phyloP scores from a whole-genome alignment of 371 early-diverging fungal genomes.

The Mucor velutinosus region DNA sequence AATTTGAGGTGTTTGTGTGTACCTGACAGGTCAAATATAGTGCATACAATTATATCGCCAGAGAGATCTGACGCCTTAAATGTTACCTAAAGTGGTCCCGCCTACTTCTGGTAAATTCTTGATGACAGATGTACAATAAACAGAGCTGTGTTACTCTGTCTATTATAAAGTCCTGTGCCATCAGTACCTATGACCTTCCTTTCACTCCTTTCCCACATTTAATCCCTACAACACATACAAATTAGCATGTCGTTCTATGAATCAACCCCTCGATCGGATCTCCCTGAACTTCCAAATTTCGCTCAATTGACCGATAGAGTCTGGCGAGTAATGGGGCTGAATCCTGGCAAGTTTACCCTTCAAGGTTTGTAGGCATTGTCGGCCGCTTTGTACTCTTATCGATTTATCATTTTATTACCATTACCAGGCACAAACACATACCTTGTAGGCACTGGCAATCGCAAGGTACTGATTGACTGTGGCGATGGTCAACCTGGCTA shows the following conservation, averaged over 20 bases:
- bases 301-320: slow-evolving; percentile 53
- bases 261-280: slow-evolving; percentile 11
- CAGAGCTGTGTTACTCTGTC: neutral
- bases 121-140: slow-evolving; percentile 3
- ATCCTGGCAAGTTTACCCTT: slow-evolving; percentile 78
- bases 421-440: slow-evolving; percentile 79
- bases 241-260: slow-evolving; percentile 15
- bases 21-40: neutral
- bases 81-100: neutral
- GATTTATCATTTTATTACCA: neutral
- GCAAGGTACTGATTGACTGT: slow-evolving; percentile 73
- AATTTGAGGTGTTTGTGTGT: neutral
- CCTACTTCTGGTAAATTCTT: neutral
- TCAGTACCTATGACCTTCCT: neutral
- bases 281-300: slow-evolving; percentile 43
- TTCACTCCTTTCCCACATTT: neutral
- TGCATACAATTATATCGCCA: no score
- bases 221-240: neutral
- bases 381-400: neutral
- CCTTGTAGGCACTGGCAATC: slow-evolving; percentile 69
- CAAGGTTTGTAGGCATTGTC: slow-evolving; percentile 52
- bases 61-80: neutral
- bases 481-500: slow-evolving; percentile 76
- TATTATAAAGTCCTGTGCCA: neutral
- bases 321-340: slow-evolving; percentile 70